These are phyloP conservation scores for Seiridium cupressi DNA, from an alignment of 2,329 filamentous ascomycete species.

Conservation along the genomic window DNA sequence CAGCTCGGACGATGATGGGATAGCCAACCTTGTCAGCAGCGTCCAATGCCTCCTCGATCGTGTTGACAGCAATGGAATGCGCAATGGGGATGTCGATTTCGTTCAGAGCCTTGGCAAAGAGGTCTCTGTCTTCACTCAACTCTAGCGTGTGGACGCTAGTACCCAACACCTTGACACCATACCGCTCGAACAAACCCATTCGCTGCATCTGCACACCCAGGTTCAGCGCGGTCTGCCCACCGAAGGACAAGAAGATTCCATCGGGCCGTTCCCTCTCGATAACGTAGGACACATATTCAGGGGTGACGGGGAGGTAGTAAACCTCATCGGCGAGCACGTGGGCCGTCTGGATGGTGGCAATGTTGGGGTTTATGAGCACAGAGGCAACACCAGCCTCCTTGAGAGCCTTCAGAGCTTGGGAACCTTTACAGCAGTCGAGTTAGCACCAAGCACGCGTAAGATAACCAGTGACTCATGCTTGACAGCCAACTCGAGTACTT, in stretches of 20 bases:
- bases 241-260: constrained; percentile 95
- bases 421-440: constrained; percentile 55
- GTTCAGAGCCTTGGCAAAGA: constrained; percentile 92
- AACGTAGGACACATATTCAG: constrained; percentile 96
- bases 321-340: constrained; percentile 95
- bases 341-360: constrained; percentile 96
- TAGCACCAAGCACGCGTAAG: constrained; percentile 13
- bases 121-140: constrained; percentile 91
- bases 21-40: constrained; percentile 88
- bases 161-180: constrained; percentile 91
- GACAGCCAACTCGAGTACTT: constrained; percentile 13
- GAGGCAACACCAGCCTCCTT: constrained; percentile 92
- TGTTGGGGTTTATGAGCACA: constrained; percentile 96
- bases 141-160: constrained; percentile 93
- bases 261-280: constrained; percentile 95
- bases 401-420: constrained; percentile 92
- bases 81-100: constrained; percentile 98
- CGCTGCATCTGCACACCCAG: constrained; percentile 96
- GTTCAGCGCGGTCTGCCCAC: constrained; percentile 95
- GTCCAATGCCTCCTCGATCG: constrained; percentile 86
- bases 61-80: constrained; percentile 88
- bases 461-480: constrained; percentile 16
- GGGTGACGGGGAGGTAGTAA: constrained; percentile 96
- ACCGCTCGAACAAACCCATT: constrained; percentile 91
- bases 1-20: constrained; percentile 95